phyloP scores from a whole-genome alignment of 768 basidiomycete species.

The Collybia nuda region DNA sequence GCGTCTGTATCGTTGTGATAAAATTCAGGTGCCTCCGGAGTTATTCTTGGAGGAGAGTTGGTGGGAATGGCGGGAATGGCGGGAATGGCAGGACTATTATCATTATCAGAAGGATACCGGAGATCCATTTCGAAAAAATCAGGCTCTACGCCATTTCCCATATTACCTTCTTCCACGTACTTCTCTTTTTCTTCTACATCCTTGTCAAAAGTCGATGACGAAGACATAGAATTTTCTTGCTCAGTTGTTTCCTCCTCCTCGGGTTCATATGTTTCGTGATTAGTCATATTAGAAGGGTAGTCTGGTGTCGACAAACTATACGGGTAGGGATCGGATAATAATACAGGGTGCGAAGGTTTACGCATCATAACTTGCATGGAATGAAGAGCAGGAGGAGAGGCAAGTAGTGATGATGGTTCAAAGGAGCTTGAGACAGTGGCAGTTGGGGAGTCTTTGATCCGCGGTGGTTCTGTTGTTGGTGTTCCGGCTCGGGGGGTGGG shows the following conservation, averaged over 20 bases:
- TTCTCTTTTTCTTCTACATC: constrained; percentile 15
- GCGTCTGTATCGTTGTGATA: constrained; percentile 28
- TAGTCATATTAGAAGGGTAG: constrained; percentile 8
- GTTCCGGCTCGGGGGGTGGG: constrained; percentile 23
- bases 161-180: constrained; percentile 7
- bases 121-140: constrained; percentile 13
- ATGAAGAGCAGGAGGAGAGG: constrained; percentile 1
- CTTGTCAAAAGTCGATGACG: constrained; percentile 25
- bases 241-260: constrained; percentile 24
- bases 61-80: too few species aligned
- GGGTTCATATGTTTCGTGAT: constrained; percentile 12
- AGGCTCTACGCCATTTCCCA: background rate
- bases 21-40: too few species aligned
- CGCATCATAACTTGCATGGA: constrained; percentile 12
- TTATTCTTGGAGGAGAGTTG: too few species aligned
- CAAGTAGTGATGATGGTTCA: constrained; percentile 16
- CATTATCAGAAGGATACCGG: constrained; percentile 16
- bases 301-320: constrained; percentile 46
- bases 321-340: constrained; percentile 44
- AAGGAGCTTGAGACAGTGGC: constrained; percentile 16
- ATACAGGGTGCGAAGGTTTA: constrained; percentile 27
- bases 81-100: background rate
- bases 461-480: constrained; percentile 9
- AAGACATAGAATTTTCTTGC: constrained; percentile 28
- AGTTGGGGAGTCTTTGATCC: constrained; percentile 21